Evolutionary conservation across 139 green algal species (phyloP), one percentile per base, ranked within the genome.

Genomic region (Haematococcus lacustris): DNA sequence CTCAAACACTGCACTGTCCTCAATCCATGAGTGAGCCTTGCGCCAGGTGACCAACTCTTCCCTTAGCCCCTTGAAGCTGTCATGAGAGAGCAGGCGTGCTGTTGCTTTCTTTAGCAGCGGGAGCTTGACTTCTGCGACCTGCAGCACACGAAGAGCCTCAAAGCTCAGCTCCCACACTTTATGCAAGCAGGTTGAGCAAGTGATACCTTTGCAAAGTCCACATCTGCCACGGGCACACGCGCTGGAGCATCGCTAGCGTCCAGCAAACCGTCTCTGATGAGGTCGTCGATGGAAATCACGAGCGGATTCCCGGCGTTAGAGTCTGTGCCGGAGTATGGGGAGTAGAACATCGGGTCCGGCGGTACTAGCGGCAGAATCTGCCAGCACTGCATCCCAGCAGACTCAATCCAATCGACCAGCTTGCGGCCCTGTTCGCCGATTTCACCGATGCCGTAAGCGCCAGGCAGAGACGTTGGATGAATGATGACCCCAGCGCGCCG

Each of bases 341-440:
- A 97, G 88, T 90, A 97, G 83, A 89, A 97, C 73, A 90, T 86
- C 0, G 85, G 81, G 73, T 97, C 95, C 6, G 95, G 95, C 0
- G 94, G 94, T 37, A 97, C 95, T 34, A 99, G 79, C 0, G 95
- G 95, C 66, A 99, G 86, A 68, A 99, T 79, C 85, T 97, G 92
- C 78, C 76, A 86, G 47, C 57, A 37, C n/a, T 51, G 25, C 71
- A 81, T 70, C 63, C 68, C 77, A 47, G 90, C 91, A 5, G 85
- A 78, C 0, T 60, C 72, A 33, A 98, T 70, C 94, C 94, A 98
- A 80, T 98, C 93, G 9, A 98, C 73, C 67, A 98, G 93, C 32
- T 57, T 68, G n/a, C 84, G 80, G 1, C 88, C 85, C 71, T 95
- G 89, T 0, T 74, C 37, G 50, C 94, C 94, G 2, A 98, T 83